Base-by-base conservation (phyloP, 2,329 filamentous ascomycete genomes). In the Fusarium secorum region DNA sequence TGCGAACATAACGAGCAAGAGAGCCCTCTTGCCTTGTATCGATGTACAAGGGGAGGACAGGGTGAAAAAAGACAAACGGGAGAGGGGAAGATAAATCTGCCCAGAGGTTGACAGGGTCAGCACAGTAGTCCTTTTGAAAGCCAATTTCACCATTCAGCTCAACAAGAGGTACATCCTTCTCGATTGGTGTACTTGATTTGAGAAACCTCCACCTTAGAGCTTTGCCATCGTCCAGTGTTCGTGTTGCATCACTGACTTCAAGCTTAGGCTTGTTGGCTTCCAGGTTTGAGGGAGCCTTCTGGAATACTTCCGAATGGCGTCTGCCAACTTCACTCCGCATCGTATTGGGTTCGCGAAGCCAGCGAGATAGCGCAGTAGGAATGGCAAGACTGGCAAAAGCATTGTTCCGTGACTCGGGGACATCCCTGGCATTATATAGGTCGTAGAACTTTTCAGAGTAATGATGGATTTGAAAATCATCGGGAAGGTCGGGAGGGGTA, bases 21-120 rank as follows among this genome's bases (percentile, higher is more conserved):
- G 93, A 97, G 26, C 95, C 96, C 82, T 97, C 94, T 78, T 89
- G 89, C 65, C 96, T 88, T 14, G 95, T 96, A 80, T 98, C 96
- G 76, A 99, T 96, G 81, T 95, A 97, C 17, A 99, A 88, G 1
- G 95, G 95, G 13, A 98, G 88, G 64, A 91, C 87, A 2, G 94
- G 93, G 76, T 97, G 95, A 80, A 98, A 95, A 78, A 95, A 93
- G 28, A 95, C 92, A 74, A 94, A 94, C 2, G 93, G 93, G 4
- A 90, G 81, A 7, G 89, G 88, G 6, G 87, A 88, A 18, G 85
- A 87, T 15, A 93, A 80, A 56, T 92, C 90, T 36, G 86, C 82
- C 90, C 91, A 94, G 13, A 89, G 84, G 73, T 92, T 93, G 33
- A 85, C 85, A 2, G 87, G 83, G 58, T 92, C 87, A 15, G 86